phyloP scores from a whole-genome alignment of 169 alveolate genomes.

The Plasmodium falciparum region DNA sequence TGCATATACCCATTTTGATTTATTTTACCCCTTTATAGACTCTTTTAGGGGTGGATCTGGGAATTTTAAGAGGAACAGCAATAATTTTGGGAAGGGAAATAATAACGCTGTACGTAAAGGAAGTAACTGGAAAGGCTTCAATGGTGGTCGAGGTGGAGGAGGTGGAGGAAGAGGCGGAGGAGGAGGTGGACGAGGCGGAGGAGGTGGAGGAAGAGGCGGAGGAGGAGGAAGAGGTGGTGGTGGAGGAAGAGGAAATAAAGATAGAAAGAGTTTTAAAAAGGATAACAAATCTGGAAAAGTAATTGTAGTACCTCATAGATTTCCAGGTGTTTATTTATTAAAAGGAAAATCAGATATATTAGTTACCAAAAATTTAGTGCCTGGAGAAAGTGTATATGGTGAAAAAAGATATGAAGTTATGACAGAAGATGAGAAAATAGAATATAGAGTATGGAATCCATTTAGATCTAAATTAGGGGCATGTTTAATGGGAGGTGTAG shows the following conservation, averaged over 20 bases:
- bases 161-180: constrained; percentile 52
- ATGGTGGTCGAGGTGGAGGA: constrained; percentile 85
- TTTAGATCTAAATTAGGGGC: constrained; percentile 99
- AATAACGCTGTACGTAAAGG: constrained; percentile 61
- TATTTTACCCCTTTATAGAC: constrained; percentile 24
- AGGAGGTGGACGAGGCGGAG: constrained; percentile 84
- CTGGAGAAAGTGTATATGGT: constrained; percentile 99
- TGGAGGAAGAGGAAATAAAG: constrained; percentile 77
- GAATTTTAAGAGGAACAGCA: constrained; percentile 35
- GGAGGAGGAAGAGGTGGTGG: constrained; percentile 83
- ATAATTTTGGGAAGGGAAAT: constrained; percentile 39
- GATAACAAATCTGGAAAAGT: constrained; percentile 90
- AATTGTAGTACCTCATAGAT: constrained; percentile 96
- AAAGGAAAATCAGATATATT: constrained; percentile 97
- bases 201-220: constrained; percentile 87
- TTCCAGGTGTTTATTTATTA: constrained; percentile 97
- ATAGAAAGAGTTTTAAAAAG: constrained; percentile 41
- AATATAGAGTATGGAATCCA: constrained; percentile 99
- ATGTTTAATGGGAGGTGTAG: constrained; percentile 98
- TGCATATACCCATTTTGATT: no score
- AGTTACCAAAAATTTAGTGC: constrained; percentile 96
- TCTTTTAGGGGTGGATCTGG: constrained; percentile 67
- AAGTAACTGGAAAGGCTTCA: constrained; percentile 75
- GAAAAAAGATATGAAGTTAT: constrained; percentile 97
- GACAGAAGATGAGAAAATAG: constrained; percentile 94